Evolutionary conservation across 768 basidiomycete genomes (phyloP).

Genomic region (Roridomyces roridus): DNA sequence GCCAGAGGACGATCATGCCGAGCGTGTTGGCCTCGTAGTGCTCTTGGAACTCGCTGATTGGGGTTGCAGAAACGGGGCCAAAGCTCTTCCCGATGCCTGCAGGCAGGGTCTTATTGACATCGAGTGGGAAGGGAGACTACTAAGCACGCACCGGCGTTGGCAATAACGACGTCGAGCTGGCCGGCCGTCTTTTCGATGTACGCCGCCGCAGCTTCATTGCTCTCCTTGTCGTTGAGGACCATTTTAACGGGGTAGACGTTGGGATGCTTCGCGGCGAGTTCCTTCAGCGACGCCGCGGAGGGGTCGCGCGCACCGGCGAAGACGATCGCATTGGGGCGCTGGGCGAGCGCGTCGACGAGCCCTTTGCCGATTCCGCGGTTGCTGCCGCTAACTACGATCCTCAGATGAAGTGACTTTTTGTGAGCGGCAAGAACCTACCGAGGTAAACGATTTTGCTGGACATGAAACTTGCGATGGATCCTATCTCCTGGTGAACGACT

Average conservation of each 20-base stretch:
- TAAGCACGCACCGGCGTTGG: conserved; percentile 1
- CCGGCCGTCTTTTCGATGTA: neutral
- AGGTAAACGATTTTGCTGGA: too few relatives aligned
- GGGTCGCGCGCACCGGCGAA: neutral
- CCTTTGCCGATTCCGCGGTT: conserved; percentile 6
- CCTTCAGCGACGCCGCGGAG: neutral
- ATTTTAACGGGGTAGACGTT: conserved; percentile 8
- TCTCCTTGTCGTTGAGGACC: neutral
- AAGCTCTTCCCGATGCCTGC: neutral
- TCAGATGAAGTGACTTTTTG: too few relatives aligned
- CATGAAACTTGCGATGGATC: too few relatives aligned
- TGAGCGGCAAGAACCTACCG: neutral
- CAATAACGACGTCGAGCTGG: conserved; percentile 2
- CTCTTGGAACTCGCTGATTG: neutral
- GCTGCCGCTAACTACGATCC: conserved; percentile 1
- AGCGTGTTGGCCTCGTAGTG: conserved; percentile 9
- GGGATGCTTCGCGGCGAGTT: neutral
- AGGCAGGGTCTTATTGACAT: too few relatives aligned
- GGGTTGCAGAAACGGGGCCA: neutral
- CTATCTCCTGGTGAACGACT: too few relatives aligned
- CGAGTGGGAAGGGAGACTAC: neutral
- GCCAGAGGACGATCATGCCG: conserved; percentile 4
- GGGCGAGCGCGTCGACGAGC: neutral
- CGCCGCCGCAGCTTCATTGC: neutral
- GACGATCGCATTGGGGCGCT: too few relatives aligned